Base-by-base conservation (phyloP, 2,329 filamentous ascomycete species). In the Aspergillus amoenus region DNA sequence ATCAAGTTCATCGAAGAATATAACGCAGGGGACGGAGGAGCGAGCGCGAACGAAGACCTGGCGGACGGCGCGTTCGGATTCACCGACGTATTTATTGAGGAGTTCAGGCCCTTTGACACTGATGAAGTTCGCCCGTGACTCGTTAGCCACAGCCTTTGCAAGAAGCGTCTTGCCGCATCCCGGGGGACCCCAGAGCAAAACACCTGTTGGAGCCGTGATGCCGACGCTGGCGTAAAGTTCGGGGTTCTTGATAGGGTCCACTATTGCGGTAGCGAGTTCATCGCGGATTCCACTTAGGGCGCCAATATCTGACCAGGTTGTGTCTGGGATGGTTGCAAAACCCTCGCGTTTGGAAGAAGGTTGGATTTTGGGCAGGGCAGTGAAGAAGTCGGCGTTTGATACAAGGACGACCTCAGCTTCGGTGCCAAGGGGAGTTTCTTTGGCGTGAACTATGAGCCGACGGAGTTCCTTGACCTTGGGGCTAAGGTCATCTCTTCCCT, bases 1-100 rank as follows among this genome's bases (percentile, higher is more conserved):
- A 74, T 99, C 94, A 52, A 99, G 84, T 76, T 99, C 94, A 72
- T 99, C 94, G 70, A 99, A 97, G 83, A 99, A 97, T 57, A 99
- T 88, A 54, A 99, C 91, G 70, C 93, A 97, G 1, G 94, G 94
- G 0, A 92, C 84, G 7, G 89, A 93, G 1, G 89, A 89, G 51
- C 93, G 85, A 1, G 94, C 94, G 15, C 93, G 88, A 62, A 88
- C 85, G 74, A 99, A 99, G 0, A 97, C 89, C 71, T 96, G 91
- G 21, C 94, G 87, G 1, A 99, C 89, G 0, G 93, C 91, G 11
- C 93, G 88, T 76, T 99, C 94, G 6, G 91, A 95, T 75, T 99
- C 94, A 64, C 94, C 94, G 9, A 99, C 93, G 71, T 93, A 99
- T 76, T 97, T 99, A 80, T 97, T 97, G 45, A 99, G 83, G 9